Percentiles rank a stretch among this genome's conserved stretches.
These are phyloP conservation scores for Zygnema cylindricum DNA, from an alignment of 139 green algal species.

Conservation along the genomic window DNA sequence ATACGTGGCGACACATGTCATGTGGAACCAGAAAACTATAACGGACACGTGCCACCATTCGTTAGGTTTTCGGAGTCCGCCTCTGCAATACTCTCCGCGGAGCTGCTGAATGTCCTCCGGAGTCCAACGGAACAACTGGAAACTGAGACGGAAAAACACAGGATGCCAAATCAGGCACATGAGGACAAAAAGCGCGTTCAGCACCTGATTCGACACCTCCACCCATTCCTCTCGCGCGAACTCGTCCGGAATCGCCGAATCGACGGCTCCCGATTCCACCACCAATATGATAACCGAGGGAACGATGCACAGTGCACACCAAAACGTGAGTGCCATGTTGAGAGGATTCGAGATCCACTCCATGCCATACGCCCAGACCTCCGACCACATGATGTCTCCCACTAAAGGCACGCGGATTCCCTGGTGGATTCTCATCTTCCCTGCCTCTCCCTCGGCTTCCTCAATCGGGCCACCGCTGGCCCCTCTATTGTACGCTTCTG, in stretches of 20 bases:
- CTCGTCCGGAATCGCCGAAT: constrained; percentile 16
- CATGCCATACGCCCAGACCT: not conserved
- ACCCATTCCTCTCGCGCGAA: constrained; percentile 24
- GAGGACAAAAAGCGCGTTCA: constrained; percentile 43
- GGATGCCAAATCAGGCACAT: constrained; percentile 37
- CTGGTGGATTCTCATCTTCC: not conserved
- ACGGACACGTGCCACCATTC: constrained; percentile 45
- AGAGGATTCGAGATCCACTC: constrained; percentile 20
- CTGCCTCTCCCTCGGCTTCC: not conserved
- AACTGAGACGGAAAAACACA: not conserved
- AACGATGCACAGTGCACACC: constrained; percentile 7
- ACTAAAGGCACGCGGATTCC: constrained; percentile 9
- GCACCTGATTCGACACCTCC: constrained; percentile 35
- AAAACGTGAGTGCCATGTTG: constrained; percentile 30
- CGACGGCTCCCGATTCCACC: constrained; percentile 27
- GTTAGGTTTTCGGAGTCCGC: constrained; percentile 31
- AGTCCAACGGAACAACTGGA: constrained; percentile 23
- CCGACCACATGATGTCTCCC: constrained; percentile 4
- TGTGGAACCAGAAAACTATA: constrained; percentile 29
- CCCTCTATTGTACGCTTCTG: not conserved
- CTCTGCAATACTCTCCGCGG: constrained; percentile 24
- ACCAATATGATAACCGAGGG: constrained; percentile 34
- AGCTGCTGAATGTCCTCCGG: constrained; percentile 12
- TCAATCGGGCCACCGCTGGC: not conserved
- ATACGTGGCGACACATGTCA: constrained; percentile 49